phyloP scores from a whole-genome alignment of 257 asterid species.

The Solanum verrucosum region DNA sequence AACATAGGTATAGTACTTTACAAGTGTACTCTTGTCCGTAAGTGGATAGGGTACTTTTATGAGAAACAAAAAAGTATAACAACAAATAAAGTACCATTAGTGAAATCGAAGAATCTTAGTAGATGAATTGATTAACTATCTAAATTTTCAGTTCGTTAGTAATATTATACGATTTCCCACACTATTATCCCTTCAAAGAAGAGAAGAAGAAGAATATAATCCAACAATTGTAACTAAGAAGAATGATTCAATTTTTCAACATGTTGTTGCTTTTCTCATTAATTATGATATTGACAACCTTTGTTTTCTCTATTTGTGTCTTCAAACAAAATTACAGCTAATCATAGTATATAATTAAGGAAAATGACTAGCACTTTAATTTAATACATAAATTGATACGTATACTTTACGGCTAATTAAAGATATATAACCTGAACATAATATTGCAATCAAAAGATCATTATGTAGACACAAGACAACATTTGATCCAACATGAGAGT shows the following conservation, averaged over 20 bases:
- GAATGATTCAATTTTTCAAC: background rate
- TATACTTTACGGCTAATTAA: background rate
- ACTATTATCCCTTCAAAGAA: too few species aligned
- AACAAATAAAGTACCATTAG: background rate
- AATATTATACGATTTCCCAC: background rate
- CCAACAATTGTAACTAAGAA: background rate
- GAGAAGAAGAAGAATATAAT: background rate
- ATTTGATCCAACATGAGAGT: background rate
- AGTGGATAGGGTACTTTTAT: background rate
- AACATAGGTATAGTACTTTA: background rate
- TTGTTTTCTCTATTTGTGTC: background rate
- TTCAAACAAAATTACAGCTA: background rate
- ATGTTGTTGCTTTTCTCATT: background rate
- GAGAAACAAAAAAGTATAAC: background rate
- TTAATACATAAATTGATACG: background rate
- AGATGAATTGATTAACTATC: background rate
- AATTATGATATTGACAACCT: background rate
- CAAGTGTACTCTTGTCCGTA: background rate
- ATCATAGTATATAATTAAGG: background rate
- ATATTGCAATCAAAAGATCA: background rate
- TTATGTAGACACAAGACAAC: background rate
- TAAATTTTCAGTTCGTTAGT: too few species aligned
- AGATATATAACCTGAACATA: background rate
- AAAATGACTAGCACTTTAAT: background rate
- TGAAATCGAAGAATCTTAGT: background rate